phyloP scores from a whole-genome alignment of 208 protist species.

The Trypanosoma vivax region DNA sequence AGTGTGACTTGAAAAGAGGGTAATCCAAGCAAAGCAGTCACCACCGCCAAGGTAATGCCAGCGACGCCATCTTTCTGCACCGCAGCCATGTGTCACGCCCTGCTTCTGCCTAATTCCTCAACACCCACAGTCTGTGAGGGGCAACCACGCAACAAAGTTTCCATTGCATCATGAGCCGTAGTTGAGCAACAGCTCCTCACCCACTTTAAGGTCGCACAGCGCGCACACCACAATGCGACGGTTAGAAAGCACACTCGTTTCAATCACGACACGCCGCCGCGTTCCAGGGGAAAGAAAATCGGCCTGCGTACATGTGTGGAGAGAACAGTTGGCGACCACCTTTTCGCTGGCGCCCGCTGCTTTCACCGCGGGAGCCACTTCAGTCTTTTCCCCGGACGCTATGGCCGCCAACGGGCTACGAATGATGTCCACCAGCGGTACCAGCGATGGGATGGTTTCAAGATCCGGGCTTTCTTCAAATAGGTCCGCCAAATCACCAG shows the following conservation, averaged over 20 bases:
- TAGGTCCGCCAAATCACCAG: conserved; percentile 57
- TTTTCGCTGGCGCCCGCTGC: neutral
- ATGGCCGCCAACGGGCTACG: conserved; percentile 1
- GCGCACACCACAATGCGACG: conserved; percentile 71
- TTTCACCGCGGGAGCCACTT: neutral
- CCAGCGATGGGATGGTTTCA: conserved; percentile 58
- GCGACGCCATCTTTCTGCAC: too few species aligned
- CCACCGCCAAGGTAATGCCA: too few species aligned
- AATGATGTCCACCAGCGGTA: conserved; percentile 75
- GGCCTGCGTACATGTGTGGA: conserved; percentile 71
- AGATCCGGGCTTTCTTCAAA: conserved; percentile 35
- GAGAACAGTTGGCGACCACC: conserved; percentile 40
- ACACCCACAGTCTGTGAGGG: too few species aligned
- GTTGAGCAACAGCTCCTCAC: conserved; percentile 63
- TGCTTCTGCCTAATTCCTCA: too few species aligned
- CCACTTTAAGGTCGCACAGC: conserved; percentile 43
- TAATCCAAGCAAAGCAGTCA: too few species aligned
- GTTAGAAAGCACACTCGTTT: conserved; percentile 36
- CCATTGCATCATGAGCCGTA: conserved; percentile 13
- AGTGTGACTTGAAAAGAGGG: too few species aligned
- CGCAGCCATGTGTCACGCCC: too few species aligned
- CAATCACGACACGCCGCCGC: conserved; percentile 48
- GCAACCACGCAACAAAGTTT: too few species aligned
- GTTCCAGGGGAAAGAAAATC: conserved; percentile 58
- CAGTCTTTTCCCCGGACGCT: neutral